phyloP scores from a whole-genome alignment of 2,329 filamentous ascomycete species.

The Leptographium radiaticola region DNA sequence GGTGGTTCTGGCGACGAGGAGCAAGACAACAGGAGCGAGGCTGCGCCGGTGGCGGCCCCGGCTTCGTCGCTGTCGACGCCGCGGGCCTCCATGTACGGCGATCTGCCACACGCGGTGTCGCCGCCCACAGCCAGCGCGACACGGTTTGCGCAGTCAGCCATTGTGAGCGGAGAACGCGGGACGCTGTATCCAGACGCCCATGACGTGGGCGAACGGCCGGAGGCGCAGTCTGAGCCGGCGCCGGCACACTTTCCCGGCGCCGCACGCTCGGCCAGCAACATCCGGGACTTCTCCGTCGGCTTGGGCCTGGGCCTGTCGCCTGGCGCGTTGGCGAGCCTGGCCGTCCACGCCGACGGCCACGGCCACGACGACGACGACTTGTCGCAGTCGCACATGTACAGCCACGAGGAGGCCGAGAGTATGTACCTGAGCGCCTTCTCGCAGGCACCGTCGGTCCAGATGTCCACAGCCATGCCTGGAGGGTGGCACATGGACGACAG shows the following conservation, averaged over 20 bases:
- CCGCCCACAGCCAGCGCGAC: neutral
- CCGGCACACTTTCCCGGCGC: neutral
- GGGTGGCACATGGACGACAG: slow-evolving; percentile 30
- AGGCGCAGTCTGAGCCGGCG: slow-evolving; percentile 10
- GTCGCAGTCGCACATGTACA: slow-evolving; percentile 56
- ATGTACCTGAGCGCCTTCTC: slow-evolving; percentile 74
- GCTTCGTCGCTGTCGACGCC: slow-evolving; percentile 34
- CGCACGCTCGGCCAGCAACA: neutral
- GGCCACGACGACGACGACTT: slow-evolving; percentile 31
- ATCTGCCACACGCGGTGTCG: neutral
- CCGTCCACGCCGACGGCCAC: slow-evolving; percentile 17
- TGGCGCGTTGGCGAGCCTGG: slow-evolving; percentile 9
- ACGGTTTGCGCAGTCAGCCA: slow-evolving; percentile 18
- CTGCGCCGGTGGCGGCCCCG: slow-evolving; percentile 8
- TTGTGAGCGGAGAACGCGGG: slow-evolving; percentile 15
- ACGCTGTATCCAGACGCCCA: neutral
- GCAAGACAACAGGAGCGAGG: slow-evolving; percentile 5
- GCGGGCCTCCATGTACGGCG: slow-evolving; percentile 32
- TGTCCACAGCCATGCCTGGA: slow-evolving; percentile 32
- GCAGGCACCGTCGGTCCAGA: slow-evolving; percentile 22
- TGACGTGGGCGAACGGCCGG: slow-evolving; percentile 12
- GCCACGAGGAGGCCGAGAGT: slow-evolving; percentile 69
- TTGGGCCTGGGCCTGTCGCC: slow-evolving; percentile 2
- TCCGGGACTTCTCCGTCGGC: neutral
- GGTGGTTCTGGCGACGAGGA: slow-evolving; percentile 23